Evolutionary conservation across 1,139 yeast genomes (phyloP).

Genomic region (Yarrowia galli): DNA sequence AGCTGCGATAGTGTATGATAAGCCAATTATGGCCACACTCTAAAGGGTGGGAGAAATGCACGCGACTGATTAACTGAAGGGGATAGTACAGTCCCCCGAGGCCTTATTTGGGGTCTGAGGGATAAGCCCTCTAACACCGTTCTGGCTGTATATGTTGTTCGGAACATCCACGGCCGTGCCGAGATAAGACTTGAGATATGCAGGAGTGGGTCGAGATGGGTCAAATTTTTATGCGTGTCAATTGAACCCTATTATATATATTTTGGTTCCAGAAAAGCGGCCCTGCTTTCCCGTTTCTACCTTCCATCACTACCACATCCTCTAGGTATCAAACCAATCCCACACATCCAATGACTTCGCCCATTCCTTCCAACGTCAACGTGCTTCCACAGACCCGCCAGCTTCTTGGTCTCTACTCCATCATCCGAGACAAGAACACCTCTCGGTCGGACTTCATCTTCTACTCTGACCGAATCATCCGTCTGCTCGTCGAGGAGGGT

Average conservation of each 20-base stretch:
- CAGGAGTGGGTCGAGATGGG: slow-evolving; percentile 36
- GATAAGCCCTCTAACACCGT: background rate
- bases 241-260: slow-evolving; percentile 33
- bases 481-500: slow-evolving; percentile 93
- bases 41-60: slow-evolving; percentile 31
- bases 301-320: background rate
- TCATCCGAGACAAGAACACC: slow-evolving; percentile 82
- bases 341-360: slow-evolving; percentile 30
- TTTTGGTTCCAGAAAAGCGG: slow-evolving; percentile 31
- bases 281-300: slow-evolving; percentile 1
- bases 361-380: slow-evolving; percentile 55
- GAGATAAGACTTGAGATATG: slow-evolving; percentile 35
- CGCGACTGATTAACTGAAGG: slow-evolving; percentile 4
- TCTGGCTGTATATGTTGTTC: background rate
- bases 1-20: slow-evolving; percentile 36
- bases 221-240: slow-evolving; percentile 35
- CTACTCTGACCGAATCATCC: slow-evolving; percentile 91
- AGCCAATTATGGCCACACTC: slow-evolving; percentile 24
- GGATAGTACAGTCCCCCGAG: background rate
- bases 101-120: background rate
- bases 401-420: slow-evolving; percentile 82
- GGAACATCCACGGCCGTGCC: slow-evolving; percentile 31
- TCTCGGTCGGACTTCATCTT: slow-evolving; percentile 91
- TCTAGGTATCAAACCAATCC: too few species aligned
- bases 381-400: slow-evolving; percentile 89